A percentile compares a stretch with the other conserved stretches of the same genome.
Conservation (phyloP, 2,329 filamentous ascomycete species). For the Tolypocladium nubicola region DNA sequence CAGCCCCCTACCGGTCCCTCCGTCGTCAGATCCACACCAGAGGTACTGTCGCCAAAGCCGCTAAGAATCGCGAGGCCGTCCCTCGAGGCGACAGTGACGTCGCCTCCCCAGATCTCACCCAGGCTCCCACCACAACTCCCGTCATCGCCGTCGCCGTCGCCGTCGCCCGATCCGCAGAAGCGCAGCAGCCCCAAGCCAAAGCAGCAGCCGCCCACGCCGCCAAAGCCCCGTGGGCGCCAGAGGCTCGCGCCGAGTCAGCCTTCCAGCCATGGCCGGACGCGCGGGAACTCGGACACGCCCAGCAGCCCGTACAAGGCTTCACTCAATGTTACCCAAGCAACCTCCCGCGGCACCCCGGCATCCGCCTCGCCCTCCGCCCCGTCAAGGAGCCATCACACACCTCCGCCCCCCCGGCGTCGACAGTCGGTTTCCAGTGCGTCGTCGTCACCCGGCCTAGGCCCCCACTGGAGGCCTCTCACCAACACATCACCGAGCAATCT, state of each 20-base stretch:
- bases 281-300: constrained; percentile 5
- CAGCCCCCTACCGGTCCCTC: constrained; percentile 10
- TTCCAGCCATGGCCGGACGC: constrained; percentile 1
- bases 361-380: not conserved
- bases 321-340: not conserved
- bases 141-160: constrained; percentile 10
- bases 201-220: constrained; percentile 24
- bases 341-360: not conserved
- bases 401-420: constrained; percentile 6
- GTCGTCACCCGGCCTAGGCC: constrained; percentile 25
- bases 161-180: constrained; percentile 19
- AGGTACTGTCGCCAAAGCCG: constrained; percentile 22
- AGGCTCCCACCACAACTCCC: constrained; percentile 8
- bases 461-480: constrained; percentile 15
- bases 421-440: constrained; percentile 15
- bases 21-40: constrained; percentile 10
- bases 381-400: not conserved
- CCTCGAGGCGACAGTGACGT: constrained; percentile 13
- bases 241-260: constrained; percentile 5
- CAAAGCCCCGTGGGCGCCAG: constrained; percentile 19
- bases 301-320: not conserved
- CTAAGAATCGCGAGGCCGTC: constrained; percentile 18
- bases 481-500: constrained; percentile 27
- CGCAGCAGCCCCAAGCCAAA: constrained; percentile 7
- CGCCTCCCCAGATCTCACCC: constrained; percentile 15